Evolutionary conservation across 192 early-diverging fungal species (phyloP), one percentile per base, ranked within the genome.

Genomic region (Pilaira anomala): DNA sequence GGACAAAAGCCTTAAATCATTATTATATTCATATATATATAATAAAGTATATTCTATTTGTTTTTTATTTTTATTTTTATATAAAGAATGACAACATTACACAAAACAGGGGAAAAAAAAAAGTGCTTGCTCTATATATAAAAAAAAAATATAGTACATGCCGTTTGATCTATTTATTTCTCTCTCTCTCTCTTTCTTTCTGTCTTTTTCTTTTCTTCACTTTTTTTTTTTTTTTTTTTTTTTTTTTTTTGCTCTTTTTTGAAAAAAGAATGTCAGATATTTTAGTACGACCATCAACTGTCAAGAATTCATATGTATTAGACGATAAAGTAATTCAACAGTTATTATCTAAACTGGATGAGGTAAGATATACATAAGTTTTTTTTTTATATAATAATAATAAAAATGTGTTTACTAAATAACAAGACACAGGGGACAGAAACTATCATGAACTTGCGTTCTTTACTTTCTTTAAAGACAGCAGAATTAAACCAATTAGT

Each of bases 1-100:
- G 60, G 76, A 5, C 68, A 73, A 22, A 83, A 83, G 29, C 80
- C 80, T 7, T 54, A 55, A 55, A 46, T 3, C 39, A 40, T 12
- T 40, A 40, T 5, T 40, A 40, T 40, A 40, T 40, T 8, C 12
- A 40, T 40, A 40, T 40, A 40, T 40, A 40, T 40, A 12, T 40
- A 8, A 8, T 5, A 8, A 5, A 8, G 39, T 40, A 46, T 13
- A 46, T 13, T 46, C 16, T 36, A 9, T 36, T 36, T 36, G 33
- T 36, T 36, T 13, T 36, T 57, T 39, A 18, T 29, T 57, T n/a
- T 30, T 41, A 14, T 58, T 29, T 58, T 58, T 36, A 36, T 9
- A 9, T 9, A 36, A 36, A 36, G 33, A 36, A 36, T 36, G 33
- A 36, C 33, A 36, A 36, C 33, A 36, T 36, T 36, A 36, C 33